Percentiles rank a stretch among this genome's conserved stretches.
These are phyloP conservation scores for Penicillium sp. DNA, from an alignment of 2,329 filamentous ascomycete genomes.

Conservation along the genomic window DNA sequence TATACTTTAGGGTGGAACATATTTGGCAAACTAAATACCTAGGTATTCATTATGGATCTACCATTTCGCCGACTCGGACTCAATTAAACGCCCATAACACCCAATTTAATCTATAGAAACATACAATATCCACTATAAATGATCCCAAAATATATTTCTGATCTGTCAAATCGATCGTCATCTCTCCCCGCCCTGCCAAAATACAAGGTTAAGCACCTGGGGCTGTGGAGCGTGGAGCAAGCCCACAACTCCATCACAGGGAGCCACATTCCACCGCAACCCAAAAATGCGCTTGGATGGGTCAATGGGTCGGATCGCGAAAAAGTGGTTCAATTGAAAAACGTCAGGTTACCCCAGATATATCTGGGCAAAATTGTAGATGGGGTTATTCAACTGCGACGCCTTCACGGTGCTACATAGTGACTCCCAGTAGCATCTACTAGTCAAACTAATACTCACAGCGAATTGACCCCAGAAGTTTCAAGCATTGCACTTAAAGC, in stretches of 20 bases:
- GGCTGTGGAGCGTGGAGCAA: slow-evolving; percentile 20
- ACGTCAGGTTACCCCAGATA: slow-evolving; percentile 1
- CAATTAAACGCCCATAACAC: too few species aligned
- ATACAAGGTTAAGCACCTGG: slow-evolving; percentile 16
- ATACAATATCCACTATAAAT: not conserved
- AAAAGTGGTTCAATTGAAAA: slow-evolving; percentile 2
- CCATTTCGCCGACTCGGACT: too few species aligned
- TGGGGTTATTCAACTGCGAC: not conserved
- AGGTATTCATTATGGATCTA: too few species aligned
- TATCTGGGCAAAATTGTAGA: not conserved
- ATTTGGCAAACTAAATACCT: too few species aligned
- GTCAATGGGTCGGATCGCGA: slow-evolving; percentile 17
- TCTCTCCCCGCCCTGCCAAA: not conserved
- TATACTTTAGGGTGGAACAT: too few species aligned
- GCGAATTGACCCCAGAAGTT: too few species aligned
- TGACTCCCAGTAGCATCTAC: not conserved
- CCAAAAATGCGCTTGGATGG: slow-evolving; percentile 17
- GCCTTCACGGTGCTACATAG: not conserved
- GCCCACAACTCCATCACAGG: slow-evolving; percentile 18
- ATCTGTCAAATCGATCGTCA: not conserved
- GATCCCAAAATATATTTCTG: not conserved
- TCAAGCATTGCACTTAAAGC: too few species aligned
- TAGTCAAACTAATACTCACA: too few species aligned
- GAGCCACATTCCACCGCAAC: slow-evolving; percentile 15
- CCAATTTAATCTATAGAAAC: too few species aligned